These are phyloP conservation scores for Ophiostoma piceae DNA, from an alignment of 2,329 filamentous ascomycete genomes.

Conservation along the genomic window DNA sequence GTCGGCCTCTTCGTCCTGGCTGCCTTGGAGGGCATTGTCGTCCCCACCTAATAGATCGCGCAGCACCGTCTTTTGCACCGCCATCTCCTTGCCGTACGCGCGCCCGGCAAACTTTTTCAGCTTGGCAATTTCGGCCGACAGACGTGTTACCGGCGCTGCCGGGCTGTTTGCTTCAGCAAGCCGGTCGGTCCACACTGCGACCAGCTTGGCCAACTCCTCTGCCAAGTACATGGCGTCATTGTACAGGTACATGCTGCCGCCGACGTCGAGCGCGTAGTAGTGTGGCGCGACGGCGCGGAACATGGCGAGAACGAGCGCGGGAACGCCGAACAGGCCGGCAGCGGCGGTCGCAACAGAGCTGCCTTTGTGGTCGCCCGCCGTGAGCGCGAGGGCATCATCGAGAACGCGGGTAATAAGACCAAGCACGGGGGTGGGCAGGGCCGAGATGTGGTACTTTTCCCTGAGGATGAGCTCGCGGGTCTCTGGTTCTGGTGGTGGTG, in stretches of 20 bases:
- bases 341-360: slow-evolving; percentile 63
- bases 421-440: slow-evolving; percentile 74
- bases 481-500: slow-evolving; percentile 17
- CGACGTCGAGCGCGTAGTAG: slow-evolving; percentile 60
- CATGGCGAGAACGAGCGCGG: slow-evolving; percentile 68
- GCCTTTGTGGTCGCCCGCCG: slow-evolving; percentile 41
- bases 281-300: slow-evolving; percentile 72
- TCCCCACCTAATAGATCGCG: slow-evolving; percentile 55
- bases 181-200: slow-evolving; percentile 48
- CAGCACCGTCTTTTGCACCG: slow-evolving; percentile 55
- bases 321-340: slow-evolving; percentile 63
- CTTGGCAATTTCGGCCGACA: slow-evolving; percentile 56
- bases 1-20: slow-evolving; percentile 38
- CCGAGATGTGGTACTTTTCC: slow-evolving; percentile 84
- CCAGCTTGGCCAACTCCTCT: slow-evolving; percentile 49
- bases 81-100: slow-evolving; percentile 58
- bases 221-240: slow-evolving; percentile 62
- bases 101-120: slow-evolving; percentile 57
- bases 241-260: slow-evolving; percentile 64
- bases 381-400: slow-evolving; percentile 58
- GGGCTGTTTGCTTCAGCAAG: slow-evolving; percentile 42
- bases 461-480: slow-evolving; percentile 68
- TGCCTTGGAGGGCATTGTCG: slow-evolving; percentile 47
- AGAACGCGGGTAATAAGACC: slow-evolving; percentile 56
- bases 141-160: slow-evolving; percentile 47